Base-by-base conservation (phyloP, 768 basidiomycete species). In the Pleurotus tuber-regium region DNA sequence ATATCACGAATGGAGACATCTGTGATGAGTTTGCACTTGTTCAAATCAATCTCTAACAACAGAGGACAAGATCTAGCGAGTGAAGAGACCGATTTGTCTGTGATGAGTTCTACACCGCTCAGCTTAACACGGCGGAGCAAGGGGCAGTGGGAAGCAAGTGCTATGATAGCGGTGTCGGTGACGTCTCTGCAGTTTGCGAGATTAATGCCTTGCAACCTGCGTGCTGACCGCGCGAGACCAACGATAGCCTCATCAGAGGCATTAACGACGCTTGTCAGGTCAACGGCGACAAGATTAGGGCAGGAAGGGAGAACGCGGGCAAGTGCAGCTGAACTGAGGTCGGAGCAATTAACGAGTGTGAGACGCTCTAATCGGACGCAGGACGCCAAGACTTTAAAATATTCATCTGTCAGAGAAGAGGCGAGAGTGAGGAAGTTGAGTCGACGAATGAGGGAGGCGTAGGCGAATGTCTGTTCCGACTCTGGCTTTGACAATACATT, bases 21-120 rank as follows among this genome's bases (percentile, higher is more conserved):
- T 14, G 92, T 87, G 62, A 98, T 78, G 50, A 74, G 74, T 53
- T 79, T 77, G 71, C 94, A 94, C 55, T 84, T 78, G 61, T 91
- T 87, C 61, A 99, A 84, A 69, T 99, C 97, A 58, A 98, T 84
- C 68, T 99, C 97, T 51, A 99, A 80, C 21, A 99, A 80, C 44
- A 93, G 77, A 1, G 91, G 88, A 63, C 93, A 96, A 4, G 76
- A 77, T 54, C 78, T 79, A 28, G 89, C 88, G 44, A 99, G 77
- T 26, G 84, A 78, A 28, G 85, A 80, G 58, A 99, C 75, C 23
- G 93, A 76, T 21, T 66, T 66, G 60, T 96, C 91, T 0, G 93
- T 94, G 53, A 98, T 69, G 21, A 74, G 72, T 51, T 81, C 81
- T 36, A 95, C 77, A 46, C 84, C 84, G 58, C 84, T 87, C 50